phyloP scores from a whole-genome alignment of 352 stramenopile species.

The Globisporangium recalcitrans region DNA sequence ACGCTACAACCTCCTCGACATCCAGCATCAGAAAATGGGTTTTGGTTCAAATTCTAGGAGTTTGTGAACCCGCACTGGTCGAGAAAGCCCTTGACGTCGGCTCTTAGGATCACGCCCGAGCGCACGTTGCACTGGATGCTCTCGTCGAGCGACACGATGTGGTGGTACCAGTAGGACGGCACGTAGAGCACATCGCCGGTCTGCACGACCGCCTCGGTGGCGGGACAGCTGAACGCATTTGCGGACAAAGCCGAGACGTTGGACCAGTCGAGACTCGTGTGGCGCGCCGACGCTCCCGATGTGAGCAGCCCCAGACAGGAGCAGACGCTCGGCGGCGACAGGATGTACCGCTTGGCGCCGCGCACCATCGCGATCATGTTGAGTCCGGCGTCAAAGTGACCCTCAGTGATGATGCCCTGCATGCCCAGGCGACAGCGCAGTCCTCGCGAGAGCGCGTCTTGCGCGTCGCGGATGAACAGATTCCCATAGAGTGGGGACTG shows the following conservation, averaged over 20 bases:
- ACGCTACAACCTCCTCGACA: too few species aligned
- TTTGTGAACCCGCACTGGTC: constrained; percentile 31
- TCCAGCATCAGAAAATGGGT: not conserved
- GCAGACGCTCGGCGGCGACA: constrained; percentile 88
- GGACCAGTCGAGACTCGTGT: constrained; percentile 91
- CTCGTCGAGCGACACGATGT: constrained; percentile 92
- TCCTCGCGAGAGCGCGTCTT: constrained; percentile 25
- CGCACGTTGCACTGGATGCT: constrained; percentile 94
- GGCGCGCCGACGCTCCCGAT: constrained; percentile 73
- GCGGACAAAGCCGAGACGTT: constrained; percentile 33
- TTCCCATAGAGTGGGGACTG: constrained; percentile 36
- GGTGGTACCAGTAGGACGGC: constrained; percentile 94
- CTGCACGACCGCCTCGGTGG: constrained; percentile 89
- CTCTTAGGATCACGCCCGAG: constrained; percentile 36
- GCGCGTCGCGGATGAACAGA: constrained; percentile 45
- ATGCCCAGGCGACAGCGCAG: constrained; percentile 90
- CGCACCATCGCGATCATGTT: constrained; percentile 93
- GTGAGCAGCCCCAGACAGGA: constrained; percentile 71
- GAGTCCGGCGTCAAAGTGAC: constrained; percentile 90
- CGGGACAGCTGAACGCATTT: constrained; percentile 42
- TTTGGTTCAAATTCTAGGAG: not conserved
- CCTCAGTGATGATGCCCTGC: constrained; percentile 89
- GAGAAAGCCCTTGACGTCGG: constrained; percentile 34
- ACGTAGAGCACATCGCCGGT: constrained; percentile 93
- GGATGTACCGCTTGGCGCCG: constrained; percentile 90